Evolutionary conservation across 352 stramenopile genomes (phyloP).

Genomic region (Sclerospora graminicola): DNA sequence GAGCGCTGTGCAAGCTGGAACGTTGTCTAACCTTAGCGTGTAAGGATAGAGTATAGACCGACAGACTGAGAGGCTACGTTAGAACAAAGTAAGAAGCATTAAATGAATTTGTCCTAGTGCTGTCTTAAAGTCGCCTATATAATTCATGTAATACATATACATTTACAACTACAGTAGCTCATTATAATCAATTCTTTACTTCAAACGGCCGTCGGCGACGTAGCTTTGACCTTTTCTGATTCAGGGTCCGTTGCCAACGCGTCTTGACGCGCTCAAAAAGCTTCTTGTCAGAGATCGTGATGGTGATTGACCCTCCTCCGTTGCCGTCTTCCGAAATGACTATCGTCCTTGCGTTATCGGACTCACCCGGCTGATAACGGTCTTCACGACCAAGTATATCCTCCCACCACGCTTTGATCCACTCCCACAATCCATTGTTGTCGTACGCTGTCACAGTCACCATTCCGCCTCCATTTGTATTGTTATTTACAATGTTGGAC

Average conservation of each 20-base stretch:
- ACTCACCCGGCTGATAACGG: neutral
- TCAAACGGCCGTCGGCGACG: no score
- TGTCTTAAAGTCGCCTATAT: no score
- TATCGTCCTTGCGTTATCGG: neutral
- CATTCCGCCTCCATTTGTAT: neutral
- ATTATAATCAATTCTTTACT: no score
- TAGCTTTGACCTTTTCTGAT: neutral
- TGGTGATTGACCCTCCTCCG: neutral
- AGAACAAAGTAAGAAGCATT: no score
- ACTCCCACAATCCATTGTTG: conserved; percentile 2
- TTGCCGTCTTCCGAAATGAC: conserved; percentile 2
- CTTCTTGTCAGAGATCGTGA: conserved; percentile 2
- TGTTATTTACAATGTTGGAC: neutral
- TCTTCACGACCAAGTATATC: neutral
- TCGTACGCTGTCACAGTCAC: conserved; percentile 8
- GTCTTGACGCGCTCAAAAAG: neutral
- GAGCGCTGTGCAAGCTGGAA: no score
- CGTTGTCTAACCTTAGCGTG: no score
- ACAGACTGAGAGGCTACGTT: no score
- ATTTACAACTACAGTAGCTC: no score
- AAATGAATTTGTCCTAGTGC: no score
- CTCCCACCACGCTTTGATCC: conserved; percentile 5
- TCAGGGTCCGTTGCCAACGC: conserved; percentile 1
- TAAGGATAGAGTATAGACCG: no score
- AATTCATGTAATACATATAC: no score